phyloP scores from a whole-genome alignment of 768 basidiomycete species.

The Gloeopeniophorella convolvens region DNA sequence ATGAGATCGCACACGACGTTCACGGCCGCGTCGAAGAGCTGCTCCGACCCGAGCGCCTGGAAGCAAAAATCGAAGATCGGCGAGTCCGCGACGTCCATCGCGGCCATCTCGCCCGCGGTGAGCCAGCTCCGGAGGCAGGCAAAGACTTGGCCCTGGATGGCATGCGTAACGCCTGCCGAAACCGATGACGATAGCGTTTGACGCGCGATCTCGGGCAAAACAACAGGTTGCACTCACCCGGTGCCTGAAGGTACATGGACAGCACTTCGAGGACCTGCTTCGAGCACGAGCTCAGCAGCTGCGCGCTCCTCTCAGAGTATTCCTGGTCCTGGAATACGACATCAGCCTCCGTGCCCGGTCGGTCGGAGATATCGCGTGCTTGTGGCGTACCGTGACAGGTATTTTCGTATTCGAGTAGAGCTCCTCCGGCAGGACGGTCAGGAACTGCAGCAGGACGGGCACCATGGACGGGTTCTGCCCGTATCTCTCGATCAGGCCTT shows the following conservation, averaged over 20 bases:
- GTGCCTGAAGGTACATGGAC: conserved; percentile 81
- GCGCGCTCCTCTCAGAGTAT: conserved; percentile 52
- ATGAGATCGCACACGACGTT: conserved; percentile 91
- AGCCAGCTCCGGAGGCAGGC: conserved; percentile 85
- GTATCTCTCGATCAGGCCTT: conserved; percentile 75
- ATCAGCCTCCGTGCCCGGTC: neutral
- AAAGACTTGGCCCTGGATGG: conserved; percentile 78
- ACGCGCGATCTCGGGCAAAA: neutral
- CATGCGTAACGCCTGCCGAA: conserved; percentile 64
- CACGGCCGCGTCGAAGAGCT: conserved; percentile 89
- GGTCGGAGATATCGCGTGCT: neutral
- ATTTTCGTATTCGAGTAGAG: conserved; percentile 76
- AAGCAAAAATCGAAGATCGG: conserved; percentile 81
- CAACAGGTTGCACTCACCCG: conserved; percentile 46
- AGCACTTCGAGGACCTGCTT: conserved; percentile 70
- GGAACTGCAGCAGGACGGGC: conserved; percentile 77
- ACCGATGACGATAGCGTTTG: neutral
- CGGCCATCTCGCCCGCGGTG: conserved; percentile 73
- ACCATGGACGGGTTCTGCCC: conserved; percentile 83
- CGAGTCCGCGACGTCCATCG: conserved; percentile 56
- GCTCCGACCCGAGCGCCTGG: conserved; percentile 73
- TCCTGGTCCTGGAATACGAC: conserved; percentile 59
- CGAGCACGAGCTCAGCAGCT: conserved; percentile 63
- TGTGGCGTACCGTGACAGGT: conserved; percentile 69
- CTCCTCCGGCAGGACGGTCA: conserved; percentile 91